A percentile compares a stretch with the other conserved stretches of the same genome.
These are phyloP conservation scores for Penicillium sp. DNA, from an alignment of 2,329 filamentous ascomycete species.

Conservation along the genomic window DNA sequence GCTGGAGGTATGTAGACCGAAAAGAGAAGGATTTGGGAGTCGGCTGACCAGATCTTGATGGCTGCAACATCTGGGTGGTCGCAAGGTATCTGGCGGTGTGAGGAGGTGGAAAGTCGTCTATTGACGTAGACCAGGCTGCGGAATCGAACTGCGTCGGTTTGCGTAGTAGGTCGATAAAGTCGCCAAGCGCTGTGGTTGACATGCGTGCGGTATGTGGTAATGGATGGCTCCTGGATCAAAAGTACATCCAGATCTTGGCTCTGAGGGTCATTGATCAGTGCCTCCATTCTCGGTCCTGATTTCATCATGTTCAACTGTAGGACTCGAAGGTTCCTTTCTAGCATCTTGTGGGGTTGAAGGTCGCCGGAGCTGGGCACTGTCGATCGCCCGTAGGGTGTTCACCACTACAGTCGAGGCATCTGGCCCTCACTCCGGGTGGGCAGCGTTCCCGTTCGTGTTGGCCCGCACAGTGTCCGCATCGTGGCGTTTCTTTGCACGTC, in stretches of 20 bases:
- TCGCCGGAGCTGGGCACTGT: not conserved
- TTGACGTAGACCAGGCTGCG: not conserved
- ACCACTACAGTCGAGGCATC: conserved; percentile 18
- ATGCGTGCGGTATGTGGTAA: not conserved
- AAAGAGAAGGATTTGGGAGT: conserved; percentile 16
- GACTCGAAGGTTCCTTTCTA: not conserved
- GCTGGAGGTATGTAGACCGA: conserved; percentile 14
- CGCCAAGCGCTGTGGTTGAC: not conserved
- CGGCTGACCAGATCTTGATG: conserved; percentile 13
- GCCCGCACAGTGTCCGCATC: not conserved
- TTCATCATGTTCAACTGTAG: not conserved
- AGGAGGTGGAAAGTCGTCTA: not conserved
- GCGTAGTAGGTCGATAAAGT: conserved; percentile 22
- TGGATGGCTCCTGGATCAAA: not conserved
- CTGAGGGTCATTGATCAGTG: not conserved
- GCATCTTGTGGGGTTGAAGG: not conserved
- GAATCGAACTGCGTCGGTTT: not conserved
- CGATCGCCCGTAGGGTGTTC: not conserved
- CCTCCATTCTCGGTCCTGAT: conserved; percentile 21
- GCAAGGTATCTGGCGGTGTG: not conserved
- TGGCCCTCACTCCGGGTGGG: conserved; percentile 13
- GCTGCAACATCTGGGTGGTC: not conserved
- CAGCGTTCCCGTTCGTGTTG: not conserved
- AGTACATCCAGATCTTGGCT: not conserved
- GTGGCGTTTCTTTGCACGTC: not conserved